Base-by-base conservation (phyloP, 805 yeast genomes). In the Cyberlindnera galapagoensis region DNA sequence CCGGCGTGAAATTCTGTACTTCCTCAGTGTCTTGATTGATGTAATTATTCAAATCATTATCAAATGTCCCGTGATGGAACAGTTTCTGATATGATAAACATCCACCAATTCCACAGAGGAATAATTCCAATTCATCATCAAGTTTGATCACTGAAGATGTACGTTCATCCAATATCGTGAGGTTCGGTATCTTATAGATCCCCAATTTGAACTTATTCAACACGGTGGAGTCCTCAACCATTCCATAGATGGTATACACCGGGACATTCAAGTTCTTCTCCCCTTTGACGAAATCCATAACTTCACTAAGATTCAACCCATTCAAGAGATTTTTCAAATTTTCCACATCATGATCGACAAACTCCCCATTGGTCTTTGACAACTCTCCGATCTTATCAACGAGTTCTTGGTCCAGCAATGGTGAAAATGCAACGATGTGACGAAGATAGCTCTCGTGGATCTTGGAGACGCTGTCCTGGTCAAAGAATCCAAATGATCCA, bases 401-500 rank as follows among this genome's bases (percentile, higher is more conserved):
- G 24, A 68, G 45, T 3, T 61, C 61, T 16, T 64, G 63, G 8
- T 71, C 71, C 18, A 80, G 48, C 13, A 77, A 60, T 8, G 80
- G 77, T 31, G 78, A 74, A 44, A 76, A 78, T 36, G 78, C 79
- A 9, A 80, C 80, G 20, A 80, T 70, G 45, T 76, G 82, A 40
- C 82, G 69, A 27, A 74, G 56, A 46, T 72, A 77, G 31, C 67
- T 73, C 47, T 68, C 78, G 51, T 69, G 70, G 35, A 74, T 76
- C 46, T 62, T 59, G 15, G 54, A 59, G 6, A 80, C 64, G 26
- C 81, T 71, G 12, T 67, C 69, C 21, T 57, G 57, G 46, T 80
- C 82, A 57, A 81, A 74, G 51, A 82, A 80, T 9, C 94, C 94
- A 59, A 80, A 81, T 39, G 76, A 78, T n/a, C 90, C 88, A 4